Base-by-base conservation (phyloP, 257 asterid species). In the Forsythia suspensa region DNA sequence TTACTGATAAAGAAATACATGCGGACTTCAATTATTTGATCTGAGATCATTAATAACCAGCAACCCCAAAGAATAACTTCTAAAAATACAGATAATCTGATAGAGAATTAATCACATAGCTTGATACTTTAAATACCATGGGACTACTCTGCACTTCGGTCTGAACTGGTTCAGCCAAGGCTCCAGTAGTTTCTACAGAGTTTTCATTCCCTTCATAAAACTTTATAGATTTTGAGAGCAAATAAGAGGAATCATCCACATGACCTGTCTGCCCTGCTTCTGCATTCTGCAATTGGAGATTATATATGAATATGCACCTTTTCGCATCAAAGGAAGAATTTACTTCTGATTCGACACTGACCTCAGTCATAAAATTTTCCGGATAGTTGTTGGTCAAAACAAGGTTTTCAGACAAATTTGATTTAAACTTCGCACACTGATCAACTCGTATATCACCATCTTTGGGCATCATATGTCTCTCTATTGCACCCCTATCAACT, bases 321-420 rank as follows among this genome's bases (percentile, higher is more conserved):
- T 10, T 67, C 48, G 44, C 77, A 74, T 42, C 77, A 71, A 72
- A 76, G 21, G 59, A 52, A 1, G 34, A 36, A 73, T 12, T 48
- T 71, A 72, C 79, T 73, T 77, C 75, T 42, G 73, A 73, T 75
- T 76, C 43, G 71, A 79, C 73, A 77, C 68, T 61, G 67, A 88
- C 94, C 88, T 85, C 86, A 75, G 80, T 68, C 51, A 65, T 76
- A 21, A 78, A 72, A 71, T 63, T 76, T 71, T 55, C 80, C 72
- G 59, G 81, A 79, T 74, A 72, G 71, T 74, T 86, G 75, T 61
- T 63, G 74, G 80, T 74, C 80, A 76, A 78, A 76, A 79, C 76
- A 74, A 74, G 80, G 44, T 81, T 77, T 69, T 52, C 76, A 44
- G 65, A 74, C 37, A 82, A 79, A 74, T 79, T 55, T 21, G 75